Evolutionary conservation across 371 early-diverging fungal genomes (phyloP).

Genomic region (Mucor lusitanicus): DNA sequence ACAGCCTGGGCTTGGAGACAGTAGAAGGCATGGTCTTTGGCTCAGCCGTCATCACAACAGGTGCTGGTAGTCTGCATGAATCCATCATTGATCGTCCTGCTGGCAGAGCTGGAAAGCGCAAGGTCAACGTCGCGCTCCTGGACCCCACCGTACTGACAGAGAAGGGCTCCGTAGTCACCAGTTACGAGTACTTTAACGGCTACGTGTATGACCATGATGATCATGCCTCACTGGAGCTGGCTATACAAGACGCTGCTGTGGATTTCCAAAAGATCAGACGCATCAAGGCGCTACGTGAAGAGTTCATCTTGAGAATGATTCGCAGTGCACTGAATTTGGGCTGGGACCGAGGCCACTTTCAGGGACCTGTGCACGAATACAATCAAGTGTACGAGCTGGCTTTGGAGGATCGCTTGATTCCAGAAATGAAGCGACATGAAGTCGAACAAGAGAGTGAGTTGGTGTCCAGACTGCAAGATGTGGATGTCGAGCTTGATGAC

Average conservation of each 20-base stretch:
- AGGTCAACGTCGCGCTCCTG: slow-evolving; percentile 7
- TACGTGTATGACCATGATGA: slow-evolving; percentile 53
- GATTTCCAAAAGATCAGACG: slow-evolving; percentile 34
- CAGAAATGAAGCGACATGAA: slow-evolving; percentile 35
- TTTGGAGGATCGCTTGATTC: slow-evolving; percentile 31
- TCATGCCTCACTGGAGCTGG: slow-evolving; percentile 28
- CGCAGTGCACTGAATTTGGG: slow-evolving; percentile 53
- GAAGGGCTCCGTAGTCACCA: slow-evolving; percentile 40
- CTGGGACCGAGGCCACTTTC: slow-evolving; percentile 51
- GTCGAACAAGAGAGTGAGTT: slow-evolving; percentile 41
- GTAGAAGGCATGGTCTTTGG: slow-evolving; percentile 67
- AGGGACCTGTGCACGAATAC: slow-evolving; percentile 55
- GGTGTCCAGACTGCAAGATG: slow-evolving; percentile 21
- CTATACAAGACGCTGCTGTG: slow-evolving; percentile 48
- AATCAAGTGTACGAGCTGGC: slow-evolving; percentile 45
- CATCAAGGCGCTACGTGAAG: slow-evolving; percentile 47
- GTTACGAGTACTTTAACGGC: slow-evolving; percentile 55
- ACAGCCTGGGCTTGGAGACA: slow-evolving; percentile 51
- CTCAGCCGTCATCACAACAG: slow-evolving; percentile 57
- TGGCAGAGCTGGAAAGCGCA: slow-evolving; percentile 12
- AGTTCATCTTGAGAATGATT: slow-evolving; percentile 55
- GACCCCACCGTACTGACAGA: slow-evolving; percentile 16
- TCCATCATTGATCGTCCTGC: slow-evolving; percentile 58
- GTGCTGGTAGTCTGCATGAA: slow-evolving; percentile 57
- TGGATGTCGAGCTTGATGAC: slow-evolving; percentile 4